Evolutionary conservation across 495 filamentous ascomycete species (phyloP), one percentile per base, ranked within the genome.

Genomic region (Endocarpon pusillum): DNA sequence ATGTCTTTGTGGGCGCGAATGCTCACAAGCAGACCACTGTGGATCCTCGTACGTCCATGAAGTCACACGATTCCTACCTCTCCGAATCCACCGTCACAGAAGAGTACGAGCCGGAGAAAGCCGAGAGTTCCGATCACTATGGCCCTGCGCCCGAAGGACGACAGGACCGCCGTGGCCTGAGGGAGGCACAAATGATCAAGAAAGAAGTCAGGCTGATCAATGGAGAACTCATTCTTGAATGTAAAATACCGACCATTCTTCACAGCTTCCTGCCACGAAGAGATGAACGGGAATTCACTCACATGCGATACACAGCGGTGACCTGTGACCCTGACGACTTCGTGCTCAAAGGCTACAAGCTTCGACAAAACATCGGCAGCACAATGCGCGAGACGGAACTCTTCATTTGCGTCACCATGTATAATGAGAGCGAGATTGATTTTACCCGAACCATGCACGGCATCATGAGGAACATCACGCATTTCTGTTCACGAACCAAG

Each of bases 301-400:
- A 99, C 51, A 96, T 96, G 91, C 79, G 91, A n/a, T 99, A 99
- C 49, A 96, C 91, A 20, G 91, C 91, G n/a, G 89, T 94, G 22
- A 99, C 91, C 1, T 94, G 87, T 48, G 91, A 99, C 49, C 91
- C 91, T 0, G 86, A 96, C 50, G 86, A 99, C 47, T 99, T 91
- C 42, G 75, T 81, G 0, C 62, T 70, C 11, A 65, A 73, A 33
- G 87, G 89, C 0, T 99, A 96, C 59, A 89, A 91, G 53, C 54
- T 99, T 45, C 78, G 91, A n/a, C 91, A 96, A 55, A 86, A 91
- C 50, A 81, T 96, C 36, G 81, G 82, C 3, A 69, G 56, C 34
- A 94, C 83, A 0, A 59, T 71, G 21, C 69, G 91, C 38, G 89
- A 99, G 51, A 99, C 91, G n/a, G 91, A 99, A 51, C 58, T 99